Percentiles rank a stretch among this genome's conserved stretches.
phyloP scores from a whole-genome alignment of 75 land plant genomes.

The Adiantum capillusveneris region DNA sequence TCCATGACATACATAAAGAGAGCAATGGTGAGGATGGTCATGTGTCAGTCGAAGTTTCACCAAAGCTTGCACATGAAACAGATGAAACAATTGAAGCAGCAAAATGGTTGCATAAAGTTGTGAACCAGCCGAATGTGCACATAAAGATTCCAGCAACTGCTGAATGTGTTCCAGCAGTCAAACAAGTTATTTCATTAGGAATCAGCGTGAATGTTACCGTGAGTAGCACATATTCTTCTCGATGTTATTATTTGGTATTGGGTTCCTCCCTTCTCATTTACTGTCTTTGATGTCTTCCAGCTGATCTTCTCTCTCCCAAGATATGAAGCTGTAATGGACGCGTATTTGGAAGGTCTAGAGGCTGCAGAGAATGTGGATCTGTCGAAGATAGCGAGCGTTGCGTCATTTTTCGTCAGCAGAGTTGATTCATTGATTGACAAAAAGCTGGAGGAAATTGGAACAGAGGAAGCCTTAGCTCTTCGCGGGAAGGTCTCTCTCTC shows the following conservation, averaged over 20 bases:
- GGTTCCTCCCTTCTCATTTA: too few species aligned
- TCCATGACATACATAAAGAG: conserved; percentile 66
- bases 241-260: too few species aligned
- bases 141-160: conserved; percentile 96
- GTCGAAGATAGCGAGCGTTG: conserved; percentile 88
- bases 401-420: conserved; percentile 96
- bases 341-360: conserved; percentile 94
- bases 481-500: conserved; percentile 71
- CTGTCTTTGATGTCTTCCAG: conserved; percentile 23
- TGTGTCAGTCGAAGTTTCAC: conserved; percentile 98
- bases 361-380: conserved; percentile 54
- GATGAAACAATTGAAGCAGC: conserved; percentile 80
- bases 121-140: conserved; percentile 73
- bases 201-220: conserved; percentile 98
- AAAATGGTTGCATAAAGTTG: conserved; percentile 80
- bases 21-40: conserved; percentile 89
- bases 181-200: conserved; percentile 58
- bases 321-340: conserved; percentile 97
- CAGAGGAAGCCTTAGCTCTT: conserved; percentile 79
- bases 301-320: conserved; percentile 88
- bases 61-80: conserved; percentile 78
- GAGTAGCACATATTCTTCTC: conserved; percentile 18
- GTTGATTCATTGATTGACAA: conserved; percentile 92
- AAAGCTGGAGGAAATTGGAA: conserved; percentile 82
- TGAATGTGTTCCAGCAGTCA: conserved; percentile 72